Base-by-base conservation (phyloP, 495 filamentous ascomycete species). In the Friedmanniomyces simplex region DNA sequence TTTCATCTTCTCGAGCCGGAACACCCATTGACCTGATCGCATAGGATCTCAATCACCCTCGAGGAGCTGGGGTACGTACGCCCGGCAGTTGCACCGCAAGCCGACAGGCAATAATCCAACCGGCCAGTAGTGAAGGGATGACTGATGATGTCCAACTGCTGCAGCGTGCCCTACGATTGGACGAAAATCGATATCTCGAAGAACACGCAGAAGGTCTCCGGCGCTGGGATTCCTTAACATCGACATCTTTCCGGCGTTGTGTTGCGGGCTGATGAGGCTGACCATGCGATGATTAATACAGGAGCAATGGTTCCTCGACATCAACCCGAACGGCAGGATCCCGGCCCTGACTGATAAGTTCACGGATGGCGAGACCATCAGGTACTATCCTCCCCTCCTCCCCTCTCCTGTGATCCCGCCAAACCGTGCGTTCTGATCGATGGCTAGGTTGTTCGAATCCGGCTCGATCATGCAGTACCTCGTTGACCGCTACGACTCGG, bases 321-420 rank as follows among this genome's bases (percentile, higher is more conserved):
- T 96, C 70, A 95, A 95, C 72, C 91, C 91, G 52, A 95, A 96
- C 67, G 91, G 91, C 63, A 88, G 91, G 56, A 95, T 96, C 63
- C 91, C 91, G n/a, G 91, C 91, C 16, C 63, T 96, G 24, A 91
- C 86, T 24, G 91, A 96, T 68, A 58, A 68, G 47, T 70, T 72
- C 41, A 68, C 71, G 45, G 85, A 93, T 67, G 88, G 89, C 55
- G 75, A 85, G 63, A 72, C 73, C 32, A 89, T 95, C 69, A 73
- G 77, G 49, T 36, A 52, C 16, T 2, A 20, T 8, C 49, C n/a
- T n/a, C n/a, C n/a, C n/a, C n/a, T n/a, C n/a, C n/a, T n/a, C n/a
- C n/a, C n/a, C n/a, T n/a, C n/a, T n/a, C n/a, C n/a, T n/a, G n/a
- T n/a, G n/a, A n/a, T n/a, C n/a, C n/a, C n/a, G n/a, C n/a, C n/a